phyloP scores from a whole-genome alignment of 2,329 filamentous ascomycete species.

The Penicillium psychrosexuale region DNA sequence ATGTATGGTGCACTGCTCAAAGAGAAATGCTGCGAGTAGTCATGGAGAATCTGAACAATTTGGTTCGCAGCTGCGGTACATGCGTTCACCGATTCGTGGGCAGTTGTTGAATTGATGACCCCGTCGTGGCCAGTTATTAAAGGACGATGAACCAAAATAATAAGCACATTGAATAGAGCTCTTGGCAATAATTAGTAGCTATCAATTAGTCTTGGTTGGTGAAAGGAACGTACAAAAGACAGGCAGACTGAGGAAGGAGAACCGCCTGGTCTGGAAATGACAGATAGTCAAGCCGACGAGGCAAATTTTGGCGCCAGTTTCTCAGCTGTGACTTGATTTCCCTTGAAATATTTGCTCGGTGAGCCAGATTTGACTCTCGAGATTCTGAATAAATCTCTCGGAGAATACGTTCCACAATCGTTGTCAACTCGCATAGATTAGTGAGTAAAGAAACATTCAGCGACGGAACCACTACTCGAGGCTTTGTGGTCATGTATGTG shows the following conservation, averaged over 20 bases:
- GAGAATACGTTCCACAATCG: constrained; percentile 36
- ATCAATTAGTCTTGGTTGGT: not conserved
- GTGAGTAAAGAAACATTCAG: constrained; percentile 25
- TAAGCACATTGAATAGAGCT: constrained; percentile 40
- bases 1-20: constrained; percentile 44
- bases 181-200: constrained; percentile 11
- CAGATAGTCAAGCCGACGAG: constrained; percentile 23
- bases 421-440: constrained; percentile 33
- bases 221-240: constrained; percentile 17
- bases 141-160: constrained; percentile 45
- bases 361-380: constrained; percentile 12
- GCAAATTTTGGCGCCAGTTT: constrained; percentile 25
- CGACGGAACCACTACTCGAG: constrained; percentile 13
- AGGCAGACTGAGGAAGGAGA: constrained; percentile 20
- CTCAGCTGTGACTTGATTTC: constrained; percentile 23
- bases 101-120: constrained; percentile 18
- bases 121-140: constrained; percentile 31
- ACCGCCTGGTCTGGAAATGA: constrained; percentile 20
- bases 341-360: constrained; percentile 15
- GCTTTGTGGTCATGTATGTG: constrained; percentile 25
- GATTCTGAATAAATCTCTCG: constrained; percentile 32
- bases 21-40: constrained; percentile 42
- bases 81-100: constrained; percentile 29
- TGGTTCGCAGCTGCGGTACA: constrained; percentile 36
- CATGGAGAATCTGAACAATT: constrained; percentile 35